Percentiles rank a stretch among this genome's conserved stretches.
Conservation (phyloP, 768 basidiomycete genomes). For the Termitomyces sp. region DNA sequence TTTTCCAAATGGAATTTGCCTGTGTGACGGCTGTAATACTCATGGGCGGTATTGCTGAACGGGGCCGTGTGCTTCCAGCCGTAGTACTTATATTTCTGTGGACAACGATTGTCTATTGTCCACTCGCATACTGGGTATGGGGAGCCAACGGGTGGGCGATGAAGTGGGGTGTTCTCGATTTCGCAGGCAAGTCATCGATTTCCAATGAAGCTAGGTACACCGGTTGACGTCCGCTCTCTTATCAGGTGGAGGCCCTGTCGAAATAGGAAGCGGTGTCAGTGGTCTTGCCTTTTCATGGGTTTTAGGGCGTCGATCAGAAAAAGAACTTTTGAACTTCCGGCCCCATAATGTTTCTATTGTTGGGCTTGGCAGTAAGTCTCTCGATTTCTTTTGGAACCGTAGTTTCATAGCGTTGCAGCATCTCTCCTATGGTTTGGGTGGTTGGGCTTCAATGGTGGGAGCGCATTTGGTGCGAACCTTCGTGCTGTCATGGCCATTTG, state of each 20-base stretch:
- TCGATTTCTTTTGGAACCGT: not conserved
- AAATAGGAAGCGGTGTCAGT: conserved; percentile 80
- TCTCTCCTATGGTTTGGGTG: conserved; percentile 87
- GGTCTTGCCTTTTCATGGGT: conserved; percentile 86
- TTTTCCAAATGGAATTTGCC: conserved; percentile 86
- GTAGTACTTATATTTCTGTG: conserved; percentile 81
- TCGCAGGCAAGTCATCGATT: conserved; percentile 52
- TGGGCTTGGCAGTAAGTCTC: conserved; percentile 60
- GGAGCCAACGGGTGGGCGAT: conserved; percentile 78
- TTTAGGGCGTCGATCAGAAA: conserved; percentile 74
- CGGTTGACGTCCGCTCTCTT: not conserved
- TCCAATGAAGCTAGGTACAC: not conserved
- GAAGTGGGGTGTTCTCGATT: conserved; percentile 82
- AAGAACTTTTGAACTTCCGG: conserved; percentile 71
- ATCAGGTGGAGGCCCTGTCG: conserved; percentile 79
- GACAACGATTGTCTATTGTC: conserved; percentile 86
- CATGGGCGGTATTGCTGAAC: conserved; percentile 80
- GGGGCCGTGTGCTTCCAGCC: conserved; percentile 76
- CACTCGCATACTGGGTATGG: conserved; percentile 86
- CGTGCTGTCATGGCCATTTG: conserved; percentile 81
- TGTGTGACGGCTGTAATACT: conserved; percentile 76
- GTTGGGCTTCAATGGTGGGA: conserved; percentile 90
- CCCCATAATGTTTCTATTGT: conserved; percentile 87
- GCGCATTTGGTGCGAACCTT: conserved; percentile 83
- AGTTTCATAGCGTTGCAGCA: conserved; percentile 24